Base-by-base conservation (phyloP, 176 grass and related monocot species). In the Triticum urartu region DNA sequence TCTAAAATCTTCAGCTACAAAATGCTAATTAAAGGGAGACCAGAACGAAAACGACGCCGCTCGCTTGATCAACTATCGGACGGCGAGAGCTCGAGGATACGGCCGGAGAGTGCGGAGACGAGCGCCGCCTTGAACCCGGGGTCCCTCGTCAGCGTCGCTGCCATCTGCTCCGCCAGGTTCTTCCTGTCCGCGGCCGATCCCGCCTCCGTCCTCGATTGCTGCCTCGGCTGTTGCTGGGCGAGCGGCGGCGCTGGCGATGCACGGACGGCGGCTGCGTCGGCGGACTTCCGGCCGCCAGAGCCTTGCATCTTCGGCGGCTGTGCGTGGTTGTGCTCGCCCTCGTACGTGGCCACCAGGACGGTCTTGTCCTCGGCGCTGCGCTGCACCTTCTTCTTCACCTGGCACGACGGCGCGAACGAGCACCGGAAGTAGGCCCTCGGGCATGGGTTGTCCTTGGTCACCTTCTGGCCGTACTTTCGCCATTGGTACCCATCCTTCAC, bases 301-400 rank as follows among this genome's bases (percentile, higher is more conserved):
- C 33, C 62, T 13, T 86, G 83, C 39, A 88, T 70, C 60, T 84
- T 89, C 36, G 79, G 36, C 13, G 92, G 90, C 77, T 84, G 81
- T 12, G 20, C 66, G 42, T 97, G 97, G 83, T 91, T 99, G 86
- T 99, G 97, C 59, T 97, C 94, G 39, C 94, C 97, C 80, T 99
- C 97, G 72, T 99, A 99, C 18, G 92, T 97, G 3, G 97, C 97
- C 0, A 96, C 90, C 7, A 97, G 63, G 15, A 94, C 30, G 43
- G 89, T 89, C 3, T 7, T 84, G 87, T 99, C 91, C 21, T 97
- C 88, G 0, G 79, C 94, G 74, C 97, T 98, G 42, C 94, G 83
- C 88, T 98, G 97, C 78, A 98, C 96, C 96, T 95, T 98, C 93
- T 95, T 98, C 86, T 98, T 98, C 21, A 98, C 95, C 0, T 86